Evolutionary conservation across 1,284 basidiomycete genomes (phyloP), one percentile per base, ranked within the genome.

Genomic region (Microbotryum silenes-acaulis): DNA sequence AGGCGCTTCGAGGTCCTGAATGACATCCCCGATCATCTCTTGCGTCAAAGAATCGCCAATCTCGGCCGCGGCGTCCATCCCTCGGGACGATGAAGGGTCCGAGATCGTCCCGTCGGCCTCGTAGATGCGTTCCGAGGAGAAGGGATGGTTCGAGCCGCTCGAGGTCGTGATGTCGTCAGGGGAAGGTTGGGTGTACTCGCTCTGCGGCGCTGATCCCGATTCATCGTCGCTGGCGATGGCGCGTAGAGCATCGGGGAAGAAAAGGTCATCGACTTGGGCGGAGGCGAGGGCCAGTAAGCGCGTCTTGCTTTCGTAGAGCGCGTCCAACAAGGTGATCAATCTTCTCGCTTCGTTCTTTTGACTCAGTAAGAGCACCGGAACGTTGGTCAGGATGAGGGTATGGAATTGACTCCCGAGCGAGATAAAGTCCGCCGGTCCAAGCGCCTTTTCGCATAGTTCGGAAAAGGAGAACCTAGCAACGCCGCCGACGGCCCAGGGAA

Each of bases 251-350:
- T 72, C 71, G 14, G 71, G 71, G 64, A 72, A 72, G 62, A 72
- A 72, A 51, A 72, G 70, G 16, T 79, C 74, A 54, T 83, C 80
- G 3, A 81, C 80, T 3, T 71, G 71, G 0, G 80, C 75, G 54
- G 81, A 64, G 20, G 72, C 72, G 21, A 52, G 59, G 12, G 61
- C 69, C 29, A 73, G 63, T 3, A 73, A 51, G 16, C 70, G 66
- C 2, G 66, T 69, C 56, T 71, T 69, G 14, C 70, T 62, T 47
- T 73, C 72, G 62, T 73, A 76, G 4, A 87, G 75, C 0, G 85
- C 85, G 68, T 87, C 86, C 48, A 87, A 81, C 57, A 87, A 78
- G 16, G 84, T 86, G 71, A 87, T 87, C 72, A 87, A 81, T 4
- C 85, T 77, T 14, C 85, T 75, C 4, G 85, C 85, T 74, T 87